Percentiles rank a stretch among this genome's conserved stretches.
These are phyloP conservation scores for Cucumis melo DNA, from an alignment of 306 rosid species.

Conservation along the genomic window DNA sequence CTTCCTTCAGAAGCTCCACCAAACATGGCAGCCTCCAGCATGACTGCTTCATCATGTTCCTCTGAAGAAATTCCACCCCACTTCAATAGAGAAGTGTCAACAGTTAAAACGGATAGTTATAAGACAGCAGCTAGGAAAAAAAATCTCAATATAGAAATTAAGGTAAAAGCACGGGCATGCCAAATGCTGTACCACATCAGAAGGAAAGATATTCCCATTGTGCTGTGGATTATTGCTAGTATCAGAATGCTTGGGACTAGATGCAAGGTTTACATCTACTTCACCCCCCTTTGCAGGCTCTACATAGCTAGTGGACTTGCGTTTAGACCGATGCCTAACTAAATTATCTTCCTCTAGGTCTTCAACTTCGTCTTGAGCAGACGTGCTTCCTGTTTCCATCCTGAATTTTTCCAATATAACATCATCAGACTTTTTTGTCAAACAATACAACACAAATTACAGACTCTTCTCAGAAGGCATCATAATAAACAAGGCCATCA, in stretches of 20 bases:
- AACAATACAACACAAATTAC: background rate
- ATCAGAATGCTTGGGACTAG: constrained; percentile 32
- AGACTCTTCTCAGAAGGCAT: background rate
- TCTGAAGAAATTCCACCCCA: constrained; percentile 92
- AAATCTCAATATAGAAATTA: background rate
- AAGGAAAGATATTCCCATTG: constrained; percentile 34
- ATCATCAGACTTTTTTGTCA: constrained; percentile 17
- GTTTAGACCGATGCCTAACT: constrained; percentile 56
- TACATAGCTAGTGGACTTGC: constrained; percentile 21
- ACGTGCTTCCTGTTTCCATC: constrained; percentile 60
- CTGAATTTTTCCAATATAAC: constrained; percentile 29
- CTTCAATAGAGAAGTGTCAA: constrained; percentile 30
- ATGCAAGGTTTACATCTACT: constrained; percentile 31
- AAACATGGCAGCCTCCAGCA: constrained; percentile 96
- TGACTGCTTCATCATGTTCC: constrained; percentile 91
- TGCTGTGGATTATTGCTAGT: constrained; percentile 19
- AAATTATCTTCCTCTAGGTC: constrained; percentile 71
- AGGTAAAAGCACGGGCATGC: background rate
- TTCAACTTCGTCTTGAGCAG: constrained; percentile 55
- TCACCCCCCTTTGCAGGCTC: constrained; percentile 39
- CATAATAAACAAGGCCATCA: background rate
- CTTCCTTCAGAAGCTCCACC: constrained; percentile 85
- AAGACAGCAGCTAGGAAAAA: background rate
- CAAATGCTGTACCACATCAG: constrained; percentile 44
- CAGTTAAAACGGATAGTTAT: constrained; percentile 2